Base-by-base conservation (phyloP, 2,329 filamentous ascomycete species). In the Ustulina deusta region DNA sequence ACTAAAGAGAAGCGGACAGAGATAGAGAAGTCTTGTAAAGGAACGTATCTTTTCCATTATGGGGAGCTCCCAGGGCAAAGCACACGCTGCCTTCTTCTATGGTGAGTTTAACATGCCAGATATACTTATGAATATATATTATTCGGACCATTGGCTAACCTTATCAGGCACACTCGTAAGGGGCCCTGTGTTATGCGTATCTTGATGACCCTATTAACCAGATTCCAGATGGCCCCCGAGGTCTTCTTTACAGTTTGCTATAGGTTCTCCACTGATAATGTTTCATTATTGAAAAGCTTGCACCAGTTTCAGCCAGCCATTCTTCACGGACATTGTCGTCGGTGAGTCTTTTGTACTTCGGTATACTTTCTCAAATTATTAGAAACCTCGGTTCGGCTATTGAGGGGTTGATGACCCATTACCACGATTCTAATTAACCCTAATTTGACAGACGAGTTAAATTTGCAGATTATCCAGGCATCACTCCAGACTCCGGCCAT, bases 191-290 rank as follows among this genome's bases (percentile, higher is more conserved):
- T 7, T 59, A 38, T 20, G 7, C 6, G 1, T 46, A 22, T 32
- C 44, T 29, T 48, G 27, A 25, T 34, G 25, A 25, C 22, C 20
- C 61, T 73, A 52, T 66, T 72, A 17, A 74, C 40, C 20, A 63
- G 4, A 55, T 13, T 7, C 4, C 55, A 85, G 76, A 97, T 97
- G 94, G 92, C 91, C n/a, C 89, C 91, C 0, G 88, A 91, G 75
- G 90, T 98, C 74, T 93, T 98, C 73, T 91, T 92, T 81, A 91
- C 91, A 38, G 94, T 97, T 49, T 93, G 93, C 79, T 93, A 94
- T 80, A 88, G 89, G 72, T 74, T 78, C 5, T 83, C 85, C 69
- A 75, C 87, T 75, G 40, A 86, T 78, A 75, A 84, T 78, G 78
- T 86, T 42, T 75, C 72, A 5, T 7, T 77, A 1, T 71, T 79